Conservation (phyloP, 2,329 filamentous ascomycete species). For the Parastagonospora avenae region DNA sequence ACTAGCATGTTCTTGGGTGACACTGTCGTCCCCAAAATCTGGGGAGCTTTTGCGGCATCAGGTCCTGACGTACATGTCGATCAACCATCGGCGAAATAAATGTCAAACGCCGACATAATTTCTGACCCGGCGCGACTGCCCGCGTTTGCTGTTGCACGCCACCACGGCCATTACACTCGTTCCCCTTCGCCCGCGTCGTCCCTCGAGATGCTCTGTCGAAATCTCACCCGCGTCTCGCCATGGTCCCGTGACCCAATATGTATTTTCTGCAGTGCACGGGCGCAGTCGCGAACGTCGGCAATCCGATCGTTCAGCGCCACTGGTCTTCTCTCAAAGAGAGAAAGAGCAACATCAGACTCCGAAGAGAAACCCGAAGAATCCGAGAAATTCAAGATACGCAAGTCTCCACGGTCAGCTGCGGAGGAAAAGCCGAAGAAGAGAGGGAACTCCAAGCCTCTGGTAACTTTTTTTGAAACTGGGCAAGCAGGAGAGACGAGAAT, state of each 20-base stretch:
- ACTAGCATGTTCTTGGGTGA: no score
- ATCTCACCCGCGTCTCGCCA: constrained; percentile 24
- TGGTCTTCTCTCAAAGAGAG: background rate
- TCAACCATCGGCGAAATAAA: constrained; percentile 3
- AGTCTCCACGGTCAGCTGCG: no score
- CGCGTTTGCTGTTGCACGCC: background rate
- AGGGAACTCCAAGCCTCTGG: background rate
- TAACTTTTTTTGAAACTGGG: background rate
- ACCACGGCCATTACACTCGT: constrained; percentile 3
- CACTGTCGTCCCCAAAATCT: no score
- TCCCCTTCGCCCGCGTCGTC: background rate
- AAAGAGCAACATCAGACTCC: background rate
- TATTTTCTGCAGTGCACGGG: constrained; percentile 24
- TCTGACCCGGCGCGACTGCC: constrained; percentile 7
- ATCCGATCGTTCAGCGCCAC: constrained; percentile 25
- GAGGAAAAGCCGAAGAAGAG: background rate
- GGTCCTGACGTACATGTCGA: background rate
- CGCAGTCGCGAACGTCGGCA: constrained; percentile 7
- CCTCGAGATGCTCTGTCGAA: constrained; percentile 34
- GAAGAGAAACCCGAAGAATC: background rate
- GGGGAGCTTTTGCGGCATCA: no score
- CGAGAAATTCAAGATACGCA: background rate
- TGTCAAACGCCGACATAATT: constrained; percentile 14
- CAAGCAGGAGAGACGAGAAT: background rate
- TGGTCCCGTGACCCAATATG: constrained; percentile 21